Conservation (phyloP, 1,284 basidiomycete species). For the Pseudomicrostroma phylloplanum region DNA sequence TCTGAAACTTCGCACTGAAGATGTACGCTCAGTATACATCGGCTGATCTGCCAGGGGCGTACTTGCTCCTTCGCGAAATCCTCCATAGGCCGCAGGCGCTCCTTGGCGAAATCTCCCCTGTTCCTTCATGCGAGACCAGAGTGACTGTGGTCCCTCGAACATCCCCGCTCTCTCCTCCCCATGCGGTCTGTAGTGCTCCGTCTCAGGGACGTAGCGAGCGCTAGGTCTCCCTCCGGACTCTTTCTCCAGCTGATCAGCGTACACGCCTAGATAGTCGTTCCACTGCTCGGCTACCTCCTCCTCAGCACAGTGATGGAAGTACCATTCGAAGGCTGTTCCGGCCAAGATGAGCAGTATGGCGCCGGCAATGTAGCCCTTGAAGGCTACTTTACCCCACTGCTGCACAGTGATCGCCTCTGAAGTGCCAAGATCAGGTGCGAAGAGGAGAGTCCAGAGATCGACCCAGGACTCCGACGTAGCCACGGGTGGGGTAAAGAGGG, state of each 20-base stretch:
- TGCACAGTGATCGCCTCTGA: slow-evolving; percentile 18
- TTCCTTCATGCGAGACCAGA: slow-evolving; percentile 12
- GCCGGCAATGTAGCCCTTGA: slow-evolving; percentile 43
- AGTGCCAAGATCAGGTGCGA: slow-evolving; percentile 20
- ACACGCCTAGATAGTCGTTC: slow-evolving; percentile 41
- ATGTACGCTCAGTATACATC: too few relatives aligned
- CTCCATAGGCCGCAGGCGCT: too few relatives aligned
- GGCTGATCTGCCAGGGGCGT: too few relatives aligned
- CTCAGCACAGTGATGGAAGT: slow-evolving; percentile 31
- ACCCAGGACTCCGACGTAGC: slow-evolving; percentile 30
- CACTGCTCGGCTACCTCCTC: slow-evolving; percentile 36
- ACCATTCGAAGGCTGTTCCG: slow-evolving; percentile 31
- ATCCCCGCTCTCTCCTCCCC: slow-evolving; percentile 23
- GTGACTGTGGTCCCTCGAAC: slow-evolving; percentile 31
- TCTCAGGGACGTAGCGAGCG: background rate
- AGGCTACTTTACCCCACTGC: slow-evolving; percentile 33
- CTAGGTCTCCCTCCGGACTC: background rate
- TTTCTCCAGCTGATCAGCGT: slow-evolving; percentile 26
- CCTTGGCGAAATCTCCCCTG: too few relatives aligned
- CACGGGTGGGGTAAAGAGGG: slow-evolving; percentile 29
- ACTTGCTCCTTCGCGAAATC: too few relatives aligned
- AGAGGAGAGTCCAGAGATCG: slow-evolving; percentile 37
- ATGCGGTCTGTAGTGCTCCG: background rate
- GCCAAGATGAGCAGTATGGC: slow-evolving; percentile 26
- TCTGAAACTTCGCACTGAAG: too few relatives aligned